A percentile compares a stretch with the other conserved stretches of the same genome.
phyloP scores from a whole-genome alignment of 208 protist species.

The Acanthamoeba sp. region DNA sequence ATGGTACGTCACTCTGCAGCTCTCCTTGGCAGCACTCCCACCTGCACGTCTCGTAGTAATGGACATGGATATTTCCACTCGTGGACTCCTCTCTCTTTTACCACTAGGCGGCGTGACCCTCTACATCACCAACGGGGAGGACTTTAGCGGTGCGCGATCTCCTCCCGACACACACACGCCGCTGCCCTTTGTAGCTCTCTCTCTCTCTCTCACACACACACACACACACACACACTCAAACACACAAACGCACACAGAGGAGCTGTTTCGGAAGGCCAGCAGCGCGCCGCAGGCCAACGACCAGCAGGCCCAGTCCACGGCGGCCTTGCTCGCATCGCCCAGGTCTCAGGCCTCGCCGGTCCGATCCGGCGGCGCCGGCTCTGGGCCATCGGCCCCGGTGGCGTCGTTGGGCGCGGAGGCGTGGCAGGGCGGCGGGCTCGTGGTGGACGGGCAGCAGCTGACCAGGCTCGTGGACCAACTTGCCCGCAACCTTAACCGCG shows the following conservation, averaged over 20 bases:
- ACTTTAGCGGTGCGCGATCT: neutral
- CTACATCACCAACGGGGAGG: slow-evolving; percentile 43
- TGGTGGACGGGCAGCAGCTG: neutral
- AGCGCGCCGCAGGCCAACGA: neutral
- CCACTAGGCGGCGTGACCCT: slow-evolving; percentile 13
- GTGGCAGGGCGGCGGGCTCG: neutral
- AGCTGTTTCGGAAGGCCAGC: neutral
- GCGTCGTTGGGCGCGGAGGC: neutral
- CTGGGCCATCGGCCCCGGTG: too few relatives aligned
- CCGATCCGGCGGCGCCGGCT: too few relatives aligned
- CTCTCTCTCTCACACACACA: too few relatives aligned
- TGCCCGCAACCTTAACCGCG: neutral
- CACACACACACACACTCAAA: too few relatives aligned
- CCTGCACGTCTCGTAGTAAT: too few relatives aligned
- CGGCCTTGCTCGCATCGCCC: too few relatives aligned
- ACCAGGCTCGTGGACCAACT: slow-evolving; percentile 15
- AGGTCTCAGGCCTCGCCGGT: too few relatives aligned
- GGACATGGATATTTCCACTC: too few relatives aligned
- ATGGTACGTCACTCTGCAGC: neutral
- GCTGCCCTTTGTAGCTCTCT: too few relatives aligned
- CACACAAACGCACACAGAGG: neutral
- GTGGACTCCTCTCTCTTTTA: too few relatives aligned
- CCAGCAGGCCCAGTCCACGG: too few relatives aligned
- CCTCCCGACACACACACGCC: neutral
- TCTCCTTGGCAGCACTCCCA: too few relatives aligned